Evolutionary conservation across 176 grass and related monocot species (phyloP).

Genomic region (Aegilops longissima): DNA sequence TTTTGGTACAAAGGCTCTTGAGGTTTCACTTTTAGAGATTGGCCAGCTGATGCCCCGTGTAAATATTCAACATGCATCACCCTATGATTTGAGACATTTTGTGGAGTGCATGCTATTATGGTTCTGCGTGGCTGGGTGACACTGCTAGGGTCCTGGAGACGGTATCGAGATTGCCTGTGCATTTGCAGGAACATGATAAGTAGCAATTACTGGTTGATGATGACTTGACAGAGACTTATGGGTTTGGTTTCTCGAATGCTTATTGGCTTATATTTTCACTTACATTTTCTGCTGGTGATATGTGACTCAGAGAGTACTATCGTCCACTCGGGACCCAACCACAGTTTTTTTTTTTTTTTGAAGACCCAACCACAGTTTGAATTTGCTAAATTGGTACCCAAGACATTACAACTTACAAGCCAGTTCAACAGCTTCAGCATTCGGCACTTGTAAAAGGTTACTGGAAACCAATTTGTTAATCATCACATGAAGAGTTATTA

Average conservation of each 20-base stretch:
- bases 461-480: neutral
- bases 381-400: neutral
- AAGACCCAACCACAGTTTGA: neutral
- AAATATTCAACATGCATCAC: neutral
- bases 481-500: neutral
- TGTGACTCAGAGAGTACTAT: neutral
- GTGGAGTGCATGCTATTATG: neutral
- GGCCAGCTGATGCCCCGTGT: neutral
- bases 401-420: neutral
- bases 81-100: neutral
- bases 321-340: neutral
- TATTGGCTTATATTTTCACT: neutral
- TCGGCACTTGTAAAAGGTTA: neutral
- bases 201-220: neutral
- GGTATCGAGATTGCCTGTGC: neutral
- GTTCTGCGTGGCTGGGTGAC: neutral
- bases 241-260: neutral
- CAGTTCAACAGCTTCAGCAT: neutral
- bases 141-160: neutral
- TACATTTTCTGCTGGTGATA: neutral
- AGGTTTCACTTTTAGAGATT: neutral
- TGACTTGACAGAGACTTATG: neutral
- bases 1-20: neutral
- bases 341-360: neutral
- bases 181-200: neutral